These are phyloP conservation scores for Cyclostephanos tholiformis DNA, from an alignment of 108 stramenopile species.

Conservation along the genomic window DNA sequence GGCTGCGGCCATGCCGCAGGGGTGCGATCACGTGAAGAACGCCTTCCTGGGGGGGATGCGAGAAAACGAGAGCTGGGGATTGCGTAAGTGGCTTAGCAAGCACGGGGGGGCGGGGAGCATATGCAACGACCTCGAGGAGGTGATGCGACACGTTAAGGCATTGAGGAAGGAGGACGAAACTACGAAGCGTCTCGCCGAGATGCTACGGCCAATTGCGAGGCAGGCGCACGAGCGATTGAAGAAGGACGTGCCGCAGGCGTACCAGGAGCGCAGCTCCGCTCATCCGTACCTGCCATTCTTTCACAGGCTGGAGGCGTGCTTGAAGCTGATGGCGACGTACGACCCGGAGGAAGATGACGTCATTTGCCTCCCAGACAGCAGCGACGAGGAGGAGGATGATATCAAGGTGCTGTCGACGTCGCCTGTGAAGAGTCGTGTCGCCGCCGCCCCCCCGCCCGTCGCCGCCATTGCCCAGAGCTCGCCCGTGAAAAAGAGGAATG, in stretches of 20 bases:
- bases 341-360: slow-evolving; percentile 89
- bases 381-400: slow-evolving; percentile 50
- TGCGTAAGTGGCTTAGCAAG: slow-evolving; percentile 84
- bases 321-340: slow-evolving; percentile 80
- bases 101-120: slow-evolving; percentile 80
- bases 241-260: slow-evolving; percentile 81
- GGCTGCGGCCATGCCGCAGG: slow-evolving; percentile 47
- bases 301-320: slow-evolving; percentile 78
- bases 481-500: background rate
- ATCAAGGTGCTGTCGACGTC: slow-evolving; percentile 18
- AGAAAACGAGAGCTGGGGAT: slow-evolving; percentile 88
- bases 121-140: slow-evolving; percentile 83
- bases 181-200: slow-evolving; percentile 63
- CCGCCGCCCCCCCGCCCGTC: background rate
- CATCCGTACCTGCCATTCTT: slow-evolving; percentile 92
- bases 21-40: slow-evolving; percentile 83
- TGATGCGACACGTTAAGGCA: slow-evolving; percentile 61
- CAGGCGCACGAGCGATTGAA: slow-evolving; percentile 64
- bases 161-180: slow-evolving; percentile 53
- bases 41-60: slow-evolving; percentile 88
- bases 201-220: slow-evolving; percentile 69
- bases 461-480: background rate
- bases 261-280: slow-evolving; percentile 82
- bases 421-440: background rate
- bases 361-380: slow-evolving; percentile 76